phyloP scores from a whole-genome alignment of 768 basidiomycete species.

The Serpula lacrymans region DNA sequence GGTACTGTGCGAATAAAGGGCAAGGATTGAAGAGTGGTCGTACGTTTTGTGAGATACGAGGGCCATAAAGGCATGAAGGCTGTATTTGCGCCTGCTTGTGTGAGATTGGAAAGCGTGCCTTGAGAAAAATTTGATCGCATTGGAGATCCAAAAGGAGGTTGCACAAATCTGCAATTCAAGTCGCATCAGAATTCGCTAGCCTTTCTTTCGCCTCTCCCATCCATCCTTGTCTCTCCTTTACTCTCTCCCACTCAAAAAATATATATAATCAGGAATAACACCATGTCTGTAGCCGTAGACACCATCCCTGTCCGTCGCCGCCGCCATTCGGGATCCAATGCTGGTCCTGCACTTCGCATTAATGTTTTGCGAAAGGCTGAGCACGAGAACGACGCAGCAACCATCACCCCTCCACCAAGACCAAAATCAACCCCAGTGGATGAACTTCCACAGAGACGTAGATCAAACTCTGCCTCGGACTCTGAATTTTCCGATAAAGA shows the following conservation, averaged over 20 bases:
- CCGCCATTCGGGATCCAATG: conserved; percentile 59
- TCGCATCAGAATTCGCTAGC: background rate
- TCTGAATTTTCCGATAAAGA: conserved; percentile 32
- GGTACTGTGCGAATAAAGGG: too few species aligned
- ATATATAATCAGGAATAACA: conserved; percentile 14
- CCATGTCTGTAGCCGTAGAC: conserved; percentile 15
- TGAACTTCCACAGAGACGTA: conserved; percentile 50
- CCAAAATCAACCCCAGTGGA: conserved; percentile 71
- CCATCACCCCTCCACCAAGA: conserved; percentile 53
- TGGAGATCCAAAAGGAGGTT: background rate
- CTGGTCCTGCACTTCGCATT: conserved; percentile 29
- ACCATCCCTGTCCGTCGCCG: conserved; percentile 40
- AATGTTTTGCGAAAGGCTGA: conserved; percentile 13
- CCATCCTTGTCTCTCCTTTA: background rate
- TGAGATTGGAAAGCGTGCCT: conserved; percentile 9
- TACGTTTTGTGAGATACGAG: conserved; percentile 4
- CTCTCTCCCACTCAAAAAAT: background rate
- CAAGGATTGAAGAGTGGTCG: too few species aligned
- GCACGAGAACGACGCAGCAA: conserved; percentile 17
- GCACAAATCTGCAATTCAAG: conserved; percentile 1
- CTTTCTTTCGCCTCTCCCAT: background rate
- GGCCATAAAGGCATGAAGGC: too few species aligned
- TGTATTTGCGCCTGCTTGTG: conserved; percentile 20
- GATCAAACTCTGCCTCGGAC: conserved; percentile 37
- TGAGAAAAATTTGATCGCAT: conserved; percentile 11